Conservation (phyloP, 805 yeast genomes). For the Nakazawaea peltata region DNA sequence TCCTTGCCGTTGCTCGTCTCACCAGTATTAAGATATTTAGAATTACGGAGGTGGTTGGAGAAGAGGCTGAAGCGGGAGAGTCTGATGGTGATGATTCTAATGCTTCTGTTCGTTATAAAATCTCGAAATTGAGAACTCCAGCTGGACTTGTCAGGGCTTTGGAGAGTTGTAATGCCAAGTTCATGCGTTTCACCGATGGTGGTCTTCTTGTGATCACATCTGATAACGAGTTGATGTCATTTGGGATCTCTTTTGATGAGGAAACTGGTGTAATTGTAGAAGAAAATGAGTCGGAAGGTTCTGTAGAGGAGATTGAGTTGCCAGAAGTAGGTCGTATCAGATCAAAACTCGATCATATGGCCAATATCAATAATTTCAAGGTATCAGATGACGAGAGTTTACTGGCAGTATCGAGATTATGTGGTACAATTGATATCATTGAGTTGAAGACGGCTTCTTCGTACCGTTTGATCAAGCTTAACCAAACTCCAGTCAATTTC, state of each 20-base stretch:
- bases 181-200: constrained; percentile 37
- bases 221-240: constrained; percentile 21
- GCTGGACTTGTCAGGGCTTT: too few species aligned
- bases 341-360: constrained; percentile 34
- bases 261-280: constrained; percentile 30
- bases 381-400: constrained; percentile 34
- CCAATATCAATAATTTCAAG: constrained; percentile 44
- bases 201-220: constrained; percentile 37
- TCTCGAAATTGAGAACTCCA: constrained; percentile 44
- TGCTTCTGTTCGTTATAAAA: constrained; percentile 27
- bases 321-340: constrained; percentile 17
- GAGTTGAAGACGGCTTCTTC: constrained; percentile 21
- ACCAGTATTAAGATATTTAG: constrained; percentile 62
- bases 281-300: constrained; percentile 21
- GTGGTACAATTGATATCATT: constrained; percentile 56
- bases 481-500: constrained; percentile 53
- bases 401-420: constrained; percentile 52
- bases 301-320: constrained; percentile 21
- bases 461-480: constrained; percentile 47
- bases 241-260: too few species aligned
- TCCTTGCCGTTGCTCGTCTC: constrained; percentile 66
- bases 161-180: constrained; percentile 45
- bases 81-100: constrained; percentile 17
- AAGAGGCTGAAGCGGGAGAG: too few species aligned
- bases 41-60: constrained; percentile 32